Conservation (phyloP, 2,329 filamentous ascomycete genomes). For the Alternaria arbusti region DNA sequence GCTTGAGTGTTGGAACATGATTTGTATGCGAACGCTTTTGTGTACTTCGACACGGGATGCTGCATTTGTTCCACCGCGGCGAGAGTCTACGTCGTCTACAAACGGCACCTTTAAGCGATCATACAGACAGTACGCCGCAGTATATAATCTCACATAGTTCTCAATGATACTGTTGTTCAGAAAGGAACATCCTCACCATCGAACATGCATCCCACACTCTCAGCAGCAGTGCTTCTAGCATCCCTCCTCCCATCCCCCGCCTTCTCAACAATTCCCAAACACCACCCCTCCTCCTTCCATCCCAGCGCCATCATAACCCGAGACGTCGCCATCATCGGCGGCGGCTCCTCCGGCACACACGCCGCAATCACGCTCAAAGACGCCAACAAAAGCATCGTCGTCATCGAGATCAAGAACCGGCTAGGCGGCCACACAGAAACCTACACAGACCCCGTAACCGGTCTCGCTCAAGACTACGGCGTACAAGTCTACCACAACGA, state of each 20-base stretch:
- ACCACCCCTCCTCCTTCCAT: background rate
- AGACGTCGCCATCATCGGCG: slow-evolving; percentile 52
- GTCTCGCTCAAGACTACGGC: slow-evolving; percentile 43
- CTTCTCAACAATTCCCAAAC: background rate
- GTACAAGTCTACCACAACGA: slow-evolving; percentile 50
- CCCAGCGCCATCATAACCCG: background rate
- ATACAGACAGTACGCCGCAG: background rate
- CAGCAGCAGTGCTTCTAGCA: background rate
- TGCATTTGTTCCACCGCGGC: background rate
- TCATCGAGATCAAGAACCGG: slow-evolving; percentile 49
- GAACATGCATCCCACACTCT: background rate
- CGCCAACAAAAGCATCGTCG: slow-evolving; percentile 43
- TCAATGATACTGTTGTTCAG: background rate
- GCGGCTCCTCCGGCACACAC: slow-evolving; percentile 52
- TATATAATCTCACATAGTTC: background rate
- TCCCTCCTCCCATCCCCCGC: background rate
- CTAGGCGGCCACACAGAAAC: slow-evolving; percentile 60
- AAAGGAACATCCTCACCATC: background rate
- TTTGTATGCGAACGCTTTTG: background rate
- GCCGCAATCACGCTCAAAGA: slow-evolving; percentile 51
- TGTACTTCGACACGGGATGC: background rate
- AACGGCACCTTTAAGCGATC: background rate
- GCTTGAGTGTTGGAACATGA: background rate
- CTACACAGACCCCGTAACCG: slow-evolving; percentile 49
- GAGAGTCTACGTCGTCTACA: background rate